Evolutionary conservation across 176 grass and related monocot genomes (phyloP).

Genomic region (Cenchrus fungigraminus): DNA sequence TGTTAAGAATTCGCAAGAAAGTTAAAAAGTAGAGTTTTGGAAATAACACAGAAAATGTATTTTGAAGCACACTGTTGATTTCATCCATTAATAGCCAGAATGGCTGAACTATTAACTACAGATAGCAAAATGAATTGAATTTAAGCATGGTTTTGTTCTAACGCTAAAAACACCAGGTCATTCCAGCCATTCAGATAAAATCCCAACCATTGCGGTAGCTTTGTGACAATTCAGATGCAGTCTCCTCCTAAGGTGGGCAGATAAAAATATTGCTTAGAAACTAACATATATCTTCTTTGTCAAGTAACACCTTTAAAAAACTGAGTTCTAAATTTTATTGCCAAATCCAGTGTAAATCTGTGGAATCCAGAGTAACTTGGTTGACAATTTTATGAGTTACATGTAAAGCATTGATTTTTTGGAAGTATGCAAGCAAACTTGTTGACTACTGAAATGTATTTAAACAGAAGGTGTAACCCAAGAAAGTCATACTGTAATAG

Average conservation of each 20-base stretch:
- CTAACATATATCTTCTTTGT: conserved; percentile 13
- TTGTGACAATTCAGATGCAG: background rate
- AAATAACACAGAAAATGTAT: conserved; percentile 1
- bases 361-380: background rate
- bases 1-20: background rate
- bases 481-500: background rate
- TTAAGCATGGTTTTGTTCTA: conserved; percentile 9
- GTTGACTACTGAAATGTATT: background rate
- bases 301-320: background rate
- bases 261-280: background rate
- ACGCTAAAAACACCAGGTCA: conserved; percentile 15
- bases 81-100: background rate
- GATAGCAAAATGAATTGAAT: background rate
- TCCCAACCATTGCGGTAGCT: background rate
- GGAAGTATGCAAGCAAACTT: conserved; percentile 1
- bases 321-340: background rate
- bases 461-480: background rate
- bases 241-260: background rate
- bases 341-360: conserved; percentile 15
- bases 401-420: conserved; percentile 25
- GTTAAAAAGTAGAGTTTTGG: background rate
- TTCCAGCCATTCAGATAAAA: conserved; percentile 11
- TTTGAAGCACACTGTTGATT: conserved; percentile 25
- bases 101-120: background rate
- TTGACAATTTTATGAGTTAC: conserved; percentile 10